phyloP scores from a whole-genome alignment of 495 filamentous ascomycete species.

The Aspergillus mulundensis region DNA sequence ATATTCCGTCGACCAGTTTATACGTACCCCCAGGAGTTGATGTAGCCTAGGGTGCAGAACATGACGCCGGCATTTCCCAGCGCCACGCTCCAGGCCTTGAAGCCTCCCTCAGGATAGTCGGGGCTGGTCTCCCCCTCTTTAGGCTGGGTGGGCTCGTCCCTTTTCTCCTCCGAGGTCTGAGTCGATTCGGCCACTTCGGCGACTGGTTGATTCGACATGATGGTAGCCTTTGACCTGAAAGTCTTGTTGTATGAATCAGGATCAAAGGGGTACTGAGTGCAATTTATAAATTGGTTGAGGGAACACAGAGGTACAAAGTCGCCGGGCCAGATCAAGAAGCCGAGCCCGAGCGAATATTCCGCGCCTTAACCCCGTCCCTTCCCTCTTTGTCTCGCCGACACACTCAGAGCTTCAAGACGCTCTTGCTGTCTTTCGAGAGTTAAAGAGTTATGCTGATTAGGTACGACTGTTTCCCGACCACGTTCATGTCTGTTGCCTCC shows the following conservation, averaged over 20 bases:
- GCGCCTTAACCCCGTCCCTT: not conserved
- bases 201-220: not conserved
- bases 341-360: not conserved
- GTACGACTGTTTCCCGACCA: no score
- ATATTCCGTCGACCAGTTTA: not conserved
- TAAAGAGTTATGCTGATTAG: no score
- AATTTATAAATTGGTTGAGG: not conserved
- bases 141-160: not conserved
- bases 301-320: not conserved
- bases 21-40: conserved; percentile 11
- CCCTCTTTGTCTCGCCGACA: no score
- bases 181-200: not conserved
- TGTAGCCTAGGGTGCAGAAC: conserved; percentile 10
- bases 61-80: conserved; percentile 10
- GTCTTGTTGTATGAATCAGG: no score
- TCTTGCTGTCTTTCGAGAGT: no score
- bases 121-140: not conserved
- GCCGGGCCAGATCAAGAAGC: not conserved
- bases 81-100: conserved; percentile 10
- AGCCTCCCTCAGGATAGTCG: conserved; percentile 6
- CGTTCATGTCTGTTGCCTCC: no score
- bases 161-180: not conserved
- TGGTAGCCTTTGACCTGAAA: not conserved
- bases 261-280: not conserved
- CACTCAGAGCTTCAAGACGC: no score